These are phyloP conservation scores for Drechmeria coniospora DNA, from an alignment of 2,329 filamentous ascomycete species.

Conservation along the genomic window DNA sequence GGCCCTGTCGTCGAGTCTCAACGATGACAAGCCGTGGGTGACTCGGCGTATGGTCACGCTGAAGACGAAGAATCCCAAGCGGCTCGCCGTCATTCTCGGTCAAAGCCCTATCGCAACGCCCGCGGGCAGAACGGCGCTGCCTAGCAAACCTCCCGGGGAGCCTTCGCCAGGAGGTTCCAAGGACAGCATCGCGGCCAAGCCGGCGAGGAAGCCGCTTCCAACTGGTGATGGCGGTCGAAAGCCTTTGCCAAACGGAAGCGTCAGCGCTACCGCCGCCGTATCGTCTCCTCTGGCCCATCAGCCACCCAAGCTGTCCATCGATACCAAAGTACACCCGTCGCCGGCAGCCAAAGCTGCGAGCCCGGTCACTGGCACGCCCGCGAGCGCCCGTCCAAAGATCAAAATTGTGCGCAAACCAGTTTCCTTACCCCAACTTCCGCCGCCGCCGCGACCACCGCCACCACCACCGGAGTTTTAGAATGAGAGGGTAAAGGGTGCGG, in stretches of 20 bases:
- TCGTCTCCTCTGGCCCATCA: constrained; percentile 10
- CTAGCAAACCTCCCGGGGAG: constrained; percentile 14
- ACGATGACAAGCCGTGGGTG: constrained; percentile 10
- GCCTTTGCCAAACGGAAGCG: constrained; percentile 14
- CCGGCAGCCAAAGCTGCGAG: constrained; percentile 11
- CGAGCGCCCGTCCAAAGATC: constrained; percentile 17
- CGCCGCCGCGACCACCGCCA: constrained; percentile 10
- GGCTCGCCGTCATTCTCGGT: constrained; percentile 19
- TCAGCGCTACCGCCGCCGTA: constrained; percentile 8
- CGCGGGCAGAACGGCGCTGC: constrained; percentile 16
- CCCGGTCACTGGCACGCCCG: constrained; percentile 10
- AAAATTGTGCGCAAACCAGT: constrained; percentile 23
- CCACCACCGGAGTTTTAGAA: constrained; percentile 8
- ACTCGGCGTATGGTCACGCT: constrained; percentile 22
- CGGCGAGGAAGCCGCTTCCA: constrained; percentile 20
- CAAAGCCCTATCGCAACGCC: constrained; percentile 8
- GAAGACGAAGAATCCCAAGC: constrained; percentile 17
- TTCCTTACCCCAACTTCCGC: too few relatives aligned
- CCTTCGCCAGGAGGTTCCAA: constrained; percentile 9
- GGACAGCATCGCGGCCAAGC: constrained; percentile 18
- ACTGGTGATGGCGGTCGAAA: constrained; percentile 14
- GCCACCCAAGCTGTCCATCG: constrained; percentile 13
- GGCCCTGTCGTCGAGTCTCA: constrained; percentile 7
- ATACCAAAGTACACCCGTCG: constrained; percentile 7
- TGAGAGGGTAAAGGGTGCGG: background rate